Evolutionary conservation across 805 yeast species (phyloP), one percentile per base, ranked within the genome.

Genomic region (Candida insectalens): DNA sequence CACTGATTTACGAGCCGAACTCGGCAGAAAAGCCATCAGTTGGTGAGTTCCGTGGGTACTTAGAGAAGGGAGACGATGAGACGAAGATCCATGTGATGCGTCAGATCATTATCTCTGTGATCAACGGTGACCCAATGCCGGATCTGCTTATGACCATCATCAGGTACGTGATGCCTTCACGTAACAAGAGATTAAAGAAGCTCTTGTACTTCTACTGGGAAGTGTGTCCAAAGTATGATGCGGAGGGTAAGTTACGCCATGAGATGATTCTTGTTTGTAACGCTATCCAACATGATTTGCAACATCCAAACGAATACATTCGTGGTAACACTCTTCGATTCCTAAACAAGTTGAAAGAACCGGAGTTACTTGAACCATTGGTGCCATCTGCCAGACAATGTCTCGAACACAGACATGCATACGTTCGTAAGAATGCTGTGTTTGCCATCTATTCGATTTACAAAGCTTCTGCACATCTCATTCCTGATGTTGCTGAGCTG

Each of bases 191-290:
- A 49, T 74, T 94, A 60, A 92, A 92, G 69, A 92, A 88, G 60
- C 68, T 92, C 53, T 67, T 94, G 43, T 92, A 89, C 52, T 83
- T 85, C 50, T 92, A 92, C 65, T 92, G 97, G 97, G 99, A 92
- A 60, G 84, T 89, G 36, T 94, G 95, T 54, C 94, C 95, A 36
- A 94, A 94, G 61, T 66, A 81, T 44, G 94, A 85, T 47, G 66
- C 69, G 25, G 81, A 81, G 34, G 97, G 97, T 4, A 85, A 84
- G 57, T 73, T 94, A 69, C 84, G 84, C 62, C 97, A 89, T 58
- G 99, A 92, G 63, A 92, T 92, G 97, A 89, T 94, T 60, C 74
- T 92, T 43, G 97, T 89, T 33, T 92, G 97, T 65, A 94, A 94
- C 58, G 96, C 97, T 35, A 85, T 92, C 51, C 94, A 92, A 60